Conservation (phyloP, 2,329 filamentous ascomycete genomes). For the Ascochyta lentis region DNA sequence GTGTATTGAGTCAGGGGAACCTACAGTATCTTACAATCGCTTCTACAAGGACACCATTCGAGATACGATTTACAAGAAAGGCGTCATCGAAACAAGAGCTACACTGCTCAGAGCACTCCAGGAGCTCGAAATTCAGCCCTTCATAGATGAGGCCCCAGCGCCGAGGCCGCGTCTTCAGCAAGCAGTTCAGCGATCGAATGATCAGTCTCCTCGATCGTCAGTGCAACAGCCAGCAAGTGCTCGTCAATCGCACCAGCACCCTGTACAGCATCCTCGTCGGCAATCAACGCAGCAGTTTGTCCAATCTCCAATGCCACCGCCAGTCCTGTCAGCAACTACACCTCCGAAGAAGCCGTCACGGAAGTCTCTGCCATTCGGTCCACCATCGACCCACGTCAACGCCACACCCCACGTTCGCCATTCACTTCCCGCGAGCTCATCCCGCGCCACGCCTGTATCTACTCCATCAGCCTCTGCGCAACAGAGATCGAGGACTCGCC, state of each 20-base stretch:
- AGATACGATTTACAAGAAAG: constrained; percentile 34
- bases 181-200: not conserved
- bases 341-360: constrained; percentile 4
- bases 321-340: not conserved
- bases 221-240: not conserved
- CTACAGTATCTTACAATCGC: constrained; percentile 36
- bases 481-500: not conserved
- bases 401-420: constrained; percentile 18
- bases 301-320: constrained; percentile 8
- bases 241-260: not conserved
- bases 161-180: not conserved
- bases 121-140: constrained; percentile 23
- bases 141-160: not conserved
- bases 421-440: constrained; percentile 23
- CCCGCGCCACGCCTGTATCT: not conserved
- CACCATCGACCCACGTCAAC: not conserved
- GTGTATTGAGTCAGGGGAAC: constrained; percentile 33
- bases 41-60: constrained; percentile 46
- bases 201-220: not conserved
- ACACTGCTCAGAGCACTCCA: constrained; percentile 30
- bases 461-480: not conserved
- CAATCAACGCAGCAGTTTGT: not conserved
- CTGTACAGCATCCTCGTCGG: not conserved
- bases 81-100: constrained; percentile 28
- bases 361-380: constrained; percentile 6